Base-by-base conservation (phyloP, 78 protist genomes). In the Dictyostelium discoideum region DNA sequence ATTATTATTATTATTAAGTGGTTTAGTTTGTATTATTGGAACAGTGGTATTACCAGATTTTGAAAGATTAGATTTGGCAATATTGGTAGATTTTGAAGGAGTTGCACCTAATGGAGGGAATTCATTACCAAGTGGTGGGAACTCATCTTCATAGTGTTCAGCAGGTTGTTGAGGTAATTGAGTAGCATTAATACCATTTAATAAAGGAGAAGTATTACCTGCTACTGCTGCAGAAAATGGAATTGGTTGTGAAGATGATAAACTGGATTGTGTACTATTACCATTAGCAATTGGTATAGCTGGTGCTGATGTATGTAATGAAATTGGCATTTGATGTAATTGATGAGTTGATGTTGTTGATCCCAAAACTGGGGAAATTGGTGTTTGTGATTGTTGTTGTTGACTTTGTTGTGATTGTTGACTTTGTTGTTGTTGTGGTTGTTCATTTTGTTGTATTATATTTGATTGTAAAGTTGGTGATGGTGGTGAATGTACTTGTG, bases 111-210 rank as follows among this genome's bases (percentile, higher is more conserved):
- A 24, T n/a, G 78, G 39, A 24, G 50, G 32, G 8, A 37, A 29
- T 60, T 32, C 57, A 60, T 29, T 6, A 18, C 77, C 20, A 10
- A 89, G 72, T 42, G 87, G n/a, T 46, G 94, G 94, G n/a, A 63
- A 89, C 1, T 89, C 94, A 39, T 89, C 94, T 67, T 89, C 94
- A 69, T 78, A 89, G 18, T 81, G 87, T 67, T 89, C 94, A 16
- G 48, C 46, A 5, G 63, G 77, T 69, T 9, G 69, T 60, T 60
- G 37, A n/a, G n/a, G 29, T 14, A 14, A 6, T 57, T 29, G 32
- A 2, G 46, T 46, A 14, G 86, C 40, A 57, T 6, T 57, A 37
- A 42, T 44, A 40, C 40, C 44, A 79, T 37, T 79, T 42, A 40
- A 42, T 22, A 79, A 42, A 14, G 63, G 63, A 11, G 63, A 79